Evolutionary conservation across 2,329 filamentous ascomycete species (phyloP), one percentile per base, ranked within the genome.

Genomic region (Botrytis fragariae): DNA sequence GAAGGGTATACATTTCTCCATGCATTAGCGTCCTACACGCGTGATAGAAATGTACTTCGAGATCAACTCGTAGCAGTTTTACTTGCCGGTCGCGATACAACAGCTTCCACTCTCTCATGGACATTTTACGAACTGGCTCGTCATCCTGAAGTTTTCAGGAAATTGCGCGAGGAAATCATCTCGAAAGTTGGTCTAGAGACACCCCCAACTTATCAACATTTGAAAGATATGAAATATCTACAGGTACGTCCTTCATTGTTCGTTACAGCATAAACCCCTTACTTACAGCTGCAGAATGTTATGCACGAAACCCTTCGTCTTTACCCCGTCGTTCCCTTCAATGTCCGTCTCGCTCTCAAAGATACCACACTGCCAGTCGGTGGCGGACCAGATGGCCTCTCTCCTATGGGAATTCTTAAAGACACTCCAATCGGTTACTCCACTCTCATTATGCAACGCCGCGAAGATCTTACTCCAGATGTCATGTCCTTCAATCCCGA

Each of bases 141-240:
- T 25, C 87, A 93, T 77, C 93, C 94, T 0, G 84, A 88, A 3
- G 86, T 89, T 3, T 88, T 94, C 5, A 81, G 84, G 70, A 92
- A 90, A 80, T 86, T 98, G 69, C 90, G 94, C 37, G 82, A 84
- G 37, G 94, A 97, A 82, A 94, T 97, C 79, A 81, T 90, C 39
- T 81, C 86, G 2, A 85, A 85, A 0, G 87, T 97, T 7, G 94
- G 94, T 2, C 81, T 87, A 10, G 84, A 88, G 22, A 83, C 86
- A 9, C 83, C 85, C 5, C 91, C 91, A 0, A 94, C 91, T 0
- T 97, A 97, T 81, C 87, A 89, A 20, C 89, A 97, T 80, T 86
- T 97, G 74, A 97, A 97, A 85, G 87, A 87, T 76, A 97, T 97
- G 94, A 91, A 92, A 78, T 97, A 95, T 81, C 88, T 96, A 25